Base-by-base conservation (phyloP, 768 basidiomycete genomes). In the Crassisporium funariophilum region DNA sequence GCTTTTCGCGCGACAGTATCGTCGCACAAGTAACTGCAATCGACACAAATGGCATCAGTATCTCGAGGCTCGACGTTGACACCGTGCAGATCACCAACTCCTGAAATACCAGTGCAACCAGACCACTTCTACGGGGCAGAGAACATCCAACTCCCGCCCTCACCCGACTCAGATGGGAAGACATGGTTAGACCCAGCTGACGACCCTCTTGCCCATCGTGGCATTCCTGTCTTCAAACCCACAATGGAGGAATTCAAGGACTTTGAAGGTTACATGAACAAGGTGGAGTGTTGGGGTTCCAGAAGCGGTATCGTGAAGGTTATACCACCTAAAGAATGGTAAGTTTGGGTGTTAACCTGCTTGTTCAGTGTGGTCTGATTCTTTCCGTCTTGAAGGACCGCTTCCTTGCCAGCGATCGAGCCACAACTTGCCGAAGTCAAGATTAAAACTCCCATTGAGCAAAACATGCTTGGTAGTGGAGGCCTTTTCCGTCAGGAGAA, bases 171-270 rank as follows among this genome's bases (percentile, higher is more conserved):
- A 2, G 78, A 82, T 51, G 80, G 79, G 21, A 76, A 77, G 51
- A 71, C 75, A 27, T 88, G 83, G 81, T 72, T 91, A 24, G 79
- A 83, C 54, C 91, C 91, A n/a, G 74, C 75, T 21, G 88, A 91
- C 58, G 91, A 92, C 72, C 88, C 83, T 19, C 61, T 83, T 21
- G 89, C 90, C 0, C 80, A 84, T 57, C 86, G 89, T 39, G 97
- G 95, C 27, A 95, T 98, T 36, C 97, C 95, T 4, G 93, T 99
- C 9, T 99, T 99, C 78, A 88, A 83, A 62, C 97, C 97, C 7
- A 83, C 88, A 2, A 87, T 95, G 82, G 85, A 86, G 41, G 92
- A 98, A 58, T 97, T 97, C 57, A 64, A 74, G 51, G 90, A 94
- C 67, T 98, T 98, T 65, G 95, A 99, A 60, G 84, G 62, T 9